Percentiles rank a stretch among this genome's conserved stretches.
These are phyloP conservation scores for Amesomyces nigricolor DNA, from an alignment of 2,329 filamentous ascomycete genomes.

Conservation along the genomic window DNA sequence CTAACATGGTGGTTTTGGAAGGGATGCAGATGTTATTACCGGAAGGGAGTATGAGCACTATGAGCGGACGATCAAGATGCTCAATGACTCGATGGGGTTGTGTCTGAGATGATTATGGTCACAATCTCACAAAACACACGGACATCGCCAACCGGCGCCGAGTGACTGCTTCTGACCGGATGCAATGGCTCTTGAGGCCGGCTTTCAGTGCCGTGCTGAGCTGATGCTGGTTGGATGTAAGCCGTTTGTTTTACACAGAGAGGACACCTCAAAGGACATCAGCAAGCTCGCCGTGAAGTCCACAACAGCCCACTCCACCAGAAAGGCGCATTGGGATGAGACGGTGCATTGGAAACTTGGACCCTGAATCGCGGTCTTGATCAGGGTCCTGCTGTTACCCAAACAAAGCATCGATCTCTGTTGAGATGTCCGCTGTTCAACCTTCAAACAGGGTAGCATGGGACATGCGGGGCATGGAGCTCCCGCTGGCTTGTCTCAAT, in stretches of 20 bases:
- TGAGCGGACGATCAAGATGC: slow-evolving; percentile 63
- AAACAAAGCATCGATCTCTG: no score
- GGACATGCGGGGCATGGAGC: not conserved
- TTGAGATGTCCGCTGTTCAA: no score
- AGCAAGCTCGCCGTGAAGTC: no score
- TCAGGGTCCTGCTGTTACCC: no score
- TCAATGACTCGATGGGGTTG: slow-evolving; percentile 67
- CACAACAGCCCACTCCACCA: no score
- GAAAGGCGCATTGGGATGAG: no score
- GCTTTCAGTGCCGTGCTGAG: not conserved
- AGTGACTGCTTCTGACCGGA: not conserved
- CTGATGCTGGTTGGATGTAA: slow-evolving; percentile 12
- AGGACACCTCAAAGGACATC: no score
- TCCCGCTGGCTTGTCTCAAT: not conserved
- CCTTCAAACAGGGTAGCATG: no score
- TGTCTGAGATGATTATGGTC: slow-evolving; percentile 46
- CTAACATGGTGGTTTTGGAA: slow-evolving; percentile 14
- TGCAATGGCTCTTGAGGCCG: not conserved
- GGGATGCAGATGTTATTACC: slow-evolving; percentile 19
- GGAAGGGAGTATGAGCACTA: slow-evolving; percentile 52
- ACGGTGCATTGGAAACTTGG: no score
- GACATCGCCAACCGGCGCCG: not conserved
- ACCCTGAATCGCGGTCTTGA: no score
- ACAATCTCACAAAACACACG: not conserved
- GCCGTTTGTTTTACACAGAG: not conserved